Conservation (phyloP, 257 asterid species). For the Solanum okadae region DNA sequence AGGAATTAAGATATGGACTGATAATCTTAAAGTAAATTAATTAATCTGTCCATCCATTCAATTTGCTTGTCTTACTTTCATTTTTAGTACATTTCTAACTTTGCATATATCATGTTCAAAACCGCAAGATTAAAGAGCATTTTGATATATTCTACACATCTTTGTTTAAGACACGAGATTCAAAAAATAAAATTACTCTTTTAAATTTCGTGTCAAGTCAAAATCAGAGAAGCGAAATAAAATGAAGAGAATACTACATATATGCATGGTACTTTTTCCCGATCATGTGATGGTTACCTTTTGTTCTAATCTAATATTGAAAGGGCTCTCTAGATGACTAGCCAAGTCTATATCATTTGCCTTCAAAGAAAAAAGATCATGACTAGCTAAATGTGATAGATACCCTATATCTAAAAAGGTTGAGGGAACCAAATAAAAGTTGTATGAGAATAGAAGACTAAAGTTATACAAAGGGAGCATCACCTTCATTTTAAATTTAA, state of each 20-base stretch:
- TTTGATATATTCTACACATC: no score
- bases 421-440: background rate
- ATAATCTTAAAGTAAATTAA: background rate
- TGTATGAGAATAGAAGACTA: conserved; percentile 8
- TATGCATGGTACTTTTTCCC: background rate
- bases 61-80: background rate
- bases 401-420: background rate
- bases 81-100: background rate
- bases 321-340: background rate
- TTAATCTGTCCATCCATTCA: background rate
- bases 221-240: no score
- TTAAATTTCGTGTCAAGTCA: background rate
- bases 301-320: background rate
- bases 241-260: background rate
- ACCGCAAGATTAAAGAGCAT: no score
- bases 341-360: background rate
- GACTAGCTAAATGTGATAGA: background rate
- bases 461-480: background rate
- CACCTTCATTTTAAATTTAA: background rate
- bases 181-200: no score
- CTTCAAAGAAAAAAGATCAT: background rate
- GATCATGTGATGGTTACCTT: conserved; percentile 22
- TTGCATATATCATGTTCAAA: no score
- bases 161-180: background rate
- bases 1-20: background rate